A percentile compares a stretch with the other conserved stretches of the same genome.
Conservation (phyloP, 2,329 filamentous ascomycete species). For the Phaeophleospora eucalypticola region DNA sequence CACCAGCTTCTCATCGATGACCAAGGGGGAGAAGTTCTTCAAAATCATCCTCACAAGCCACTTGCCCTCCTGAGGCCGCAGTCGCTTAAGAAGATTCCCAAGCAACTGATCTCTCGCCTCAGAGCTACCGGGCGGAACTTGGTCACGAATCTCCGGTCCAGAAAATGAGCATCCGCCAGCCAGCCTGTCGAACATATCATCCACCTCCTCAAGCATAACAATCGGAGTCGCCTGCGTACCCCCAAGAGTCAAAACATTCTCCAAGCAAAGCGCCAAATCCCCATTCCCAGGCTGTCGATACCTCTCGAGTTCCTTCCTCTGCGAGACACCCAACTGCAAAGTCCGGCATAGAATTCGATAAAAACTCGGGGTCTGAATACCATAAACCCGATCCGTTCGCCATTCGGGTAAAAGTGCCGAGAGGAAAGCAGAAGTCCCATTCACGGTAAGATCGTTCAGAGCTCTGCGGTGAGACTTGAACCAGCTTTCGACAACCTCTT, state of each 20-base stretch:
- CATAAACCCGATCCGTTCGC: slow-evolving; percentile 73
- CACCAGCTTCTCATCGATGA: slow-evolving; percentile 55
- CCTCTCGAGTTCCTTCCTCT: slow-evolving; percentile 57
- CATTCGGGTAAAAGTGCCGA: slow-evolving; percentile 73
- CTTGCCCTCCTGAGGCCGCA: slow-evolving; percentile 69
- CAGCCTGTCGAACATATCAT: slow-evolving; percentile 59
- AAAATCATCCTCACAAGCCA: slow-evolving; percentile 81
- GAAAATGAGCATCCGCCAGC: slow-evolving; percentile 70
- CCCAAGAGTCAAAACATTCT: slow-evolving; percentile 59
- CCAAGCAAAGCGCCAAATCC: slow-evolving; percentile 70
- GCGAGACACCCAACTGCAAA: slow-evolving; percentile 60
- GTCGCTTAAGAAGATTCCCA: slow-evolving; percentile 53
- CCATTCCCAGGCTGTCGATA: slow-evolving; percentile 58
- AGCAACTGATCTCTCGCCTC: slow-evolving; percentile 46
- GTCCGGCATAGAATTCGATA: slow-evolving; percentile 64
- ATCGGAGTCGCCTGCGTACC: slow-evolving; percentile 36
- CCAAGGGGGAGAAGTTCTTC: slow-evolving; percentile 67
- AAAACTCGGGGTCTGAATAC: slow-evolving; percentile 59
- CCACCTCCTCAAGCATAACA: slow-evolving; percentile 69
- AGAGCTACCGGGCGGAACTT: slow-evolving; percentile 21
- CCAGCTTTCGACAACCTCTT: slow-evolving; percentile 58
- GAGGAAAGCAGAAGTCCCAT: slow-evolving; percentile 59
- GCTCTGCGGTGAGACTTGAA: slow-evolving; percentile 59
- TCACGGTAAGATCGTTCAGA: slow-evolving; percentile 55
- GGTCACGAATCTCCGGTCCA: slow-evolving; percentile 52